Evolutionary conservation across 75 land plant species (phyloP), one percentile per base, ranked within the genome.

Genomic region (Cupressus sempervirens): DNA sequence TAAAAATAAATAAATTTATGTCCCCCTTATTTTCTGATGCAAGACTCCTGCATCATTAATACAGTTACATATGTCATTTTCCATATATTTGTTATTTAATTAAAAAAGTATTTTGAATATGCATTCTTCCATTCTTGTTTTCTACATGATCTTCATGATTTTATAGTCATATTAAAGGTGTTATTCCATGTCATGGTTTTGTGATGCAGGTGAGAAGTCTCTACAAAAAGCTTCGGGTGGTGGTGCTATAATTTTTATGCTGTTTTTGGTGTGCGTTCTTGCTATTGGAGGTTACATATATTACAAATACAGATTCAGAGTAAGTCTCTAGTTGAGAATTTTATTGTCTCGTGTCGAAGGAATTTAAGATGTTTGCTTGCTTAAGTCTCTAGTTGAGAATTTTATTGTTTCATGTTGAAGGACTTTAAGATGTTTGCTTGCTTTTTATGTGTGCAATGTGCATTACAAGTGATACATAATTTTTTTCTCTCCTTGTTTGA

Each of bases 281-380:
- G 93, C 84, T 86, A 83, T 82, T 83, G 97, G 91, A 18, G 99
- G 92, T 76, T 98, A 98, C 87, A 84, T 93, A 36, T 81, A 95
- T 7, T 98, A 98, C 88, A 96, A 96, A 87, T 95, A 98, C 74
- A 91, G 99, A 88, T 81, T 98, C 13, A 89, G 98, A 91, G 98
- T 95, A 94, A 85, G 94, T 81, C n/a, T n/a, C n/a, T n/a, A 45
- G n/a, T 45, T 45, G 81, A 43, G 18, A 79, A 79, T 76, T 79
- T 30, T 45, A 23, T 38, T n/a, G 81, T 1, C 11, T 0, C n/a
- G n/a, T 43, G 3, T 43, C 20, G 40, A 20, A n/a, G n/a, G 30
- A 14, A 12, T 30, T 43, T 45, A 3, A 15, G 5, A 26, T 45
- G 3, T 79, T 0, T 9, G 26, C 48, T 79, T 41, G 13, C 23